Base-by-base conservation (phyloP, 164 flowering plant genomes). In the Dillenia turbinata region DNA sequence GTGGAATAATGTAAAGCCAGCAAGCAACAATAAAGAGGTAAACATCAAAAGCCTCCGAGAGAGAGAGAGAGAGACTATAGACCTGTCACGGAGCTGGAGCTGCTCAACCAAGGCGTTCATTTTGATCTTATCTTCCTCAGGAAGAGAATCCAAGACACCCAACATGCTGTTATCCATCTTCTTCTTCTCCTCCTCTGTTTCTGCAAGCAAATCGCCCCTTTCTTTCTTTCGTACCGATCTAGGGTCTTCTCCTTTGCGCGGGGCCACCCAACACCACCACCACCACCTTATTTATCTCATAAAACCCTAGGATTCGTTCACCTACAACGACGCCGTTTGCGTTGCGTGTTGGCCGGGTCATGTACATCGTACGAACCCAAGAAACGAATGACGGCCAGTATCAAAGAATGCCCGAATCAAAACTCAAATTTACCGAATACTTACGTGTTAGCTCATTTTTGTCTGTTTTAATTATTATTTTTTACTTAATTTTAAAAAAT, bases 21-120 rank as follows among this genome's bases (percentile, higher is more conserved):
- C 48, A 14, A 49, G 49, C 55, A n/a, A 44, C 22, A 50, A 4
- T 13, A 12, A 45, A 19, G 14, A 17, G 12, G 9, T 33, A 33
- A 33, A 33, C 40, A 33, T 33, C 40, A 33, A 33, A 33, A 33
- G 40, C 40, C 40, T 5, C 40, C 5, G 12, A 46, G 9, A 53
- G 45, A 47, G 49, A 24, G 24, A 54, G 9, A 16, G 19, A 24
- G 24, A n/a, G 2, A 2, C 6, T 9, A 51, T 12, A 48, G 51
- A 59, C 96, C 96, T 89, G 80, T 89, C 96, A 3, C 93, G 89
- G 66, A 89, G 69, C 68, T 89, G 96, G 50, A 85, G 93, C 73
- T 89, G 89, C 26, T 89, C 96, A 60, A 89, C 83, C 83, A 85
- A 83, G 67, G 78, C 43, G 52, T 85, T 48, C 91, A 89, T 87